Base-by-base conservation (phyloP, 2,329 filamentous ascomycete genomes). In the Cordyceps cateniannulata region DNA sequence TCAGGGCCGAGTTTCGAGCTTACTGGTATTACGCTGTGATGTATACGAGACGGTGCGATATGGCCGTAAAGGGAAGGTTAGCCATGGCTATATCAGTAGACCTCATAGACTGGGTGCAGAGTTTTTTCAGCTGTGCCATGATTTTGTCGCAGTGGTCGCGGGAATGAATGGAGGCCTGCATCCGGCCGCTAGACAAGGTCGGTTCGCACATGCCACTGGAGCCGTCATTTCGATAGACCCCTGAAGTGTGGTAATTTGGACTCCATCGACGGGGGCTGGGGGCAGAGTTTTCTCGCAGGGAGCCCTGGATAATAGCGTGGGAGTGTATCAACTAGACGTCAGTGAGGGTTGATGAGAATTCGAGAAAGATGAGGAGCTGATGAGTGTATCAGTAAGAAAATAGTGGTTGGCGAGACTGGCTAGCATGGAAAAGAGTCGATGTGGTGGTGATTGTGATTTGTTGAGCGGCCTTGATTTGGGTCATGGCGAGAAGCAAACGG, bases 181-280 rank as follows among this genome's bases (percentile, higher is more conserved):
- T 59, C 48, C 57, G 49, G 38, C 57, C 25, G 49, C 48, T 53
- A 47, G 57, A 45, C 57, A 59, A 59, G 48, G 48, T 59, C 50
- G 49, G 24, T 47, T 59, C 49, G 48, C 20, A 52, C 48, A 51
- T 49, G 32, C 44, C 8, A 51, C 57, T 53, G 48, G 48, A 47
- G 57, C 49, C 57, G 27, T 59, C 57, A 59, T 59, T 59, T 59
- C 57, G 57, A 48, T 42, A 24, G 57, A 59, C 57, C 57, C 56
- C 57, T 59, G 49, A 35, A 20, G 3, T 8, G 57, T 59, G 57
- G 55, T 59, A 59, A 59, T 59, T 45, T 52, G n/a, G 40, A 53
- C 49, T 47, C 57, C 48, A 59, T 52, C 40, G 57, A 59, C 56
- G 55, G 47, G 55, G 56, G 57, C 49, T 53, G 48, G 57, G 55